Evolutionary conservation across 2,329 filamentous ascomycete species (phyloP).

Genomic region (Tolypocladium ophioglossoides): DNA sequence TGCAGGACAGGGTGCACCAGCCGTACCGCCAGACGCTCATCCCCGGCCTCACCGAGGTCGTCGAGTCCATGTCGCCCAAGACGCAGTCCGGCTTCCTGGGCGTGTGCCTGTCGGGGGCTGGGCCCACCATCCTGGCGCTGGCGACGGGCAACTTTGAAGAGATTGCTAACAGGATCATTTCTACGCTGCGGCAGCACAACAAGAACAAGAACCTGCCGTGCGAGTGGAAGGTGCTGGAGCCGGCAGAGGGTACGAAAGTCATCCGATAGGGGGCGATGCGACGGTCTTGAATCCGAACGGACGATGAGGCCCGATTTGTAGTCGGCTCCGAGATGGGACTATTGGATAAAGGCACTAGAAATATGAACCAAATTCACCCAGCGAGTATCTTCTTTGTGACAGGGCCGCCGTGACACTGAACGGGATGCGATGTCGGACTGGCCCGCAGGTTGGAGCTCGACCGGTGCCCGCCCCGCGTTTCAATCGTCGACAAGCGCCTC

Average conservation of each 20-base stretch:
- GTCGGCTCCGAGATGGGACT: background rate
- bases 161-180: slow-evolving; percentile 72
- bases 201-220: slow-evolving; percentile 59
- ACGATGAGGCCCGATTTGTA: background rate
- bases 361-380: background rate
- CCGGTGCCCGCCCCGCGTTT: background rate
- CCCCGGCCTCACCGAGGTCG: slow-evolving; percentile 81
- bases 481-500: too few relatives aligned
- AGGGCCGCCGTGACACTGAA: background rate
- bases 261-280: slow-evolving; percentile 17
- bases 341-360: background rate
- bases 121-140: slow-evolving; percentile 87
- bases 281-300: background rate
- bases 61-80: slow-evolving; percentile 80
- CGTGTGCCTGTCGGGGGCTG: slow-evolving; percentile 89
- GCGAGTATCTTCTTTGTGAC: too few relatives aligned
- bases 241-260: slow-evolving; percentile 59
- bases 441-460: background rate
- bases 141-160: slow-evolving; percentile 82
- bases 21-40: slow-evolving; percentile 89
- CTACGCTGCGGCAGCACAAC: slow-evolving; percentile 54
- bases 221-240: slow-evolving; percentile 79
- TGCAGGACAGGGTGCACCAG: slow-evolving; percentile 98
- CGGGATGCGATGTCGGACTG: background rate
- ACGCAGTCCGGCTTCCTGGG: slow-evolving; percentile 82